Evolutionary conservation across 108 stramenopile species (phyloP), one percentile per base, ranked within the genome.

Genomic region (Craspedostauros australis): DNA sequence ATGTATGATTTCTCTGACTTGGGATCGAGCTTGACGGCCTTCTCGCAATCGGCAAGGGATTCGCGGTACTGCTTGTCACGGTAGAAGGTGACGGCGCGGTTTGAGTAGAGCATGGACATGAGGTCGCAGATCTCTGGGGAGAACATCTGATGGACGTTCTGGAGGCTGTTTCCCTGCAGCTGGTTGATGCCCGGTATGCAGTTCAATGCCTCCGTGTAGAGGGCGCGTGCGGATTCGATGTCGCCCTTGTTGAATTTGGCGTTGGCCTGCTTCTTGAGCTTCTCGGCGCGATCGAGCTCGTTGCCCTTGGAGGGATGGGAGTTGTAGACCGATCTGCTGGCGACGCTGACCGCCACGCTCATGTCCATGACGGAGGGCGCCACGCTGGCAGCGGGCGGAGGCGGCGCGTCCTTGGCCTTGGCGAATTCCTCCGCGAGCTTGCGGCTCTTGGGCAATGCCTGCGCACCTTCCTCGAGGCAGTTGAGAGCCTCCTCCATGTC

Each of bases 191-290:
- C 63, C 2, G 65, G 65, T 41, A 70, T 62, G 42, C 54, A 62
- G 2, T 39, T 56, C 21, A 70, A 40, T 1, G 60, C 68, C 18
- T 62, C 56, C 1, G 55, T 32, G 26, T 70, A 70, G 16, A 70
- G 24, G 3, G 18, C 11, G n/a, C 61, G 37, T 2, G 68, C 60
- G 15, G 18, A 21, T 27, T 62, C 68, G 36, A 60, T 60, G 46
- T 70, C 60, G 12, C 68, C 60, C 30, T 62, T 60, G 39, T 62
- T 70, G 30, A 70, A 70, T 36, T 62, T 62, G 24, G 60, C 55
- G 37, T 70, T 70, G 33, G 68, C 68, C 21, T 70, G 60, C 12
- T 62, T 57, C 55, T 70, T 70, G 29, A 70, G 39, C 26, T 54
- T 38, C 29, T 62, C 61, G 12, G 61, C 59, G 1, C 65, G 48